These are phyloP conservation scores for Posidonia oceanica DNA, from an alignment of 116 monocot species.

Conservation along the genomic window DNA sequence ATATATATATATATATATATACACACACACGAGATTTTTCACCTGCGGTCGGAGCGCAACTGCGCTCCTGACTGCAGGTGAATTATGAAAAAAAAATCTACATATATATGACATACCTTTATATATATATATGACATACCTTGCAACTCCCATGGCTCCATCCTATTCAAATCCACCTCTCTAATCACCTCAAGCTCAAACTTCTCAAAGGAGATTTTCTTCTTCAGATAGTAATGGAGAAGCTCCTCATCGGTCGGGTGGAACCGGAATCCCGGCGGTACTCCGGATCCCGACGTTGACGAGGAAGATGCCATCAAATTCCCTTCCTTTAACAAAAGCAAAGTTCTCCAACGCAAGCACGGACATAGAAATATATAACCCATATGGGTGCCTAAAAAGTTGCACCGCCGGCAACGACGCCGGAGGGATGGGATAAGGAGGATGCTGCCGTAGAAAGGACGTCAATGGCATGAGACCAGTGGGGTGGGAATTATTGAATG, in stretches of 20 bases:
- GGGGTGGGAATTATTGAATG: not conserved
- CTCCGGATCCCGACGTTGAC: constrained; percentile 7
- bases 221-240: constrained; percentile 24
- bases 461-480: constrained; percentile 9
- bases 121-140: constrained; percentile 3
- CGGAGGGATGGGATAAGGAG: constrained; percentile 11
- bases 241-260: constrained; percentile 33
- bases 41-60: no score
- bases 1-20: not conserved
- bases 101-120: no score
- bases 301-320: constrained; percentile 8
- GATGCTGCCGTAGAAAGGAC: constrained; percentile 11
- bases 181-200: constrained; percentile 26
- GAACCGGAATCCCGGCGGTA: constrained; percentile 29
- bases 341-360: constrained; percentile 6
- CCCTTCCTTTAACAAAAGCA: not conserved
- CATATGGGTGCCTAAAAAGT: constrained; percentile 4
- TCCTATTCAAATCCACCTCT: constrained; percentile 29
- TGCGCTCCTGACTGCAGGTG: no score
- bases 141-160: constrained; percentile 32
- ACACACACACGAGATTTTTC: no score
- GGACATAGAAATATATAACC: not conserved
- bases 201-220: constrained; percentile 21
- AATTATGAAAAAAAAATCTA: no score
- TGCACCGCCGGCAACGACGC: constrained; percentile 17